phyloP scores from a whole-genome alignment of 495 filamentous ascomycete genomes.

The Aspergillus conjunctus region DNA sequence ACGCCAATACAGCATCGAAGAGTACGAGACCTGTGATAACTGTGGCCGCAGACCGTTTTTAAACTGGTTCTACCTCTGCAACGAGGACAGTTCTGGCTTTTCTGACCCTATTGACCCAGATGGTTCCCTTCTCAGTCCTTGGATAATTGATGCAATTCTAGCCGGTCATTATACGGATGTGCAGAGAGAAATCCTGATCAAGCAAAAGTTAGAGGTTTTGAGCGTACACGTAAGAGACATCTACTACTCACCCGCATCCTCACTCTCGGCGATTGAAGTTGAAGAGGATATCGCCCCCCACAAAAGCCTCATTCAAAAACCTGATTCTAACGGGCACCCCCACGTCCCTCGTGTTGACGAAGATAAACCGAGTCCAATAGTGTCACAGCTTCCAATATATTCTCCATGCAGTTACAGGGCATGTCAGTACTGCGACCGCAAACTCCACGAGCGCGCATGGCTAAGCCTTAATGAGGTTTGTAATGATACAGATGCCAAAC shows the following conservation, averaged over 20 bases:
- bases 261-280: constrained; percentile 15
- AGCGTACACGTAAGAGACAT: constrained; percentile 23
- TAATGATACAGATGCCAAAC: constrained; percentile 24
- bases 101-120: constrained; percentile 25
- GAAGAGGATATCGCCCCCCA: not conserved
- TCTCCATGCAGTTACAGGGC: constrained; percentile 54
- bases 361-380: not conserved
- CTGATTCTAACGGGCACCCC: not conserved
- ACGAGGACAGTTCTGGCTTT: constrained; percentile 49
- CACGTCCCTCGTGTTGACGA: constrained; percentile 1
- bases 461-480: constrained; percentile 52
- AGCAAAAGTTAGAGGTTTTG: constrained; percentile 43
- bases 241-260: constrained; percentile 8
- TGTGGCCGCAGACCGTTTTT: constrained; percentile 52
- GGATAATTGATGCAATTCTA: constrained; percentile 48
- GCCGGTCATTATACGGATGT: constrained; percentile 54
- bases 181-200: constrained; percentile 42
- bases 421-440: constrained; percentile 54
- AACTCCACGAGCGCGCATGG: constrained; percentile 45
- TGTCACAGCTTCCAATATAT: constrained; percentile 30
- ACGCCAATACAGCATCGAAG: constrained; percentile 18
- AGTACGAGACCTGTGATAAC: constrained; percentile 46
- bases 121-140: constrained; percentile 39
- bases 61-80: constrained; percentile 70
- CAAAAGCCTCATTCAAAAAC: not conserved